phyloP scores from a whole-genome alignment of 805 yeast species.

The Candida easanensis region DNA sequence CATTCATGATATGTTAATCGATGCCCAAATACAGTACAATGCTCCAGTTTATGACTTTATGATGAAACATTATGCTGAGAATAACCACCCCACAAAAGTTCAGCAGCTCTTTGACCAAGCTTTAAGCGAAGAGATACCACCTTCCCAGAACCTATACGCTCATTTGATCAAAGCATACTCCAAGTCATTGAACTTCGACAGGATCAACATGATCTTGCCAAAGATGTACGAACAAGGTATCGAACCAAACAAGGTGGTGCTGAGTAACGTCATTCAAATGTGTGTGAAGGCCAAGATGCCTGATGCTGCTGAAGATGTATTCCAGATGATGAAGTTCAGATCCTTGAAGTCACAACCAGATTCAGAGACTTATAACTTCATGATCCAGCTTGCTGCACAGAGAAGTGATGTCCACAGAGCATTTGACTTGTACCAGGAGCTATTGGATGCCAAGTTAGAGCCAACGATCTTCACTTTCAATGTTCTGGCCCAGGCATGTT shows the following conservation, averaged over 20 bases:
- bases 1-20: slow-evolving; percentile 32
- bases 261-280: slow-evolving; percentile 58
- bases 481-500: slow-evolving; percentile 67
- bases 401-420: slow-evolving; percentile 69
- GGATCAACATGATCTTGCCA: slow-evolving; percentile 16
- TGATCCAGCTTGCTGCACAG: slow-evolving; percentile 64
- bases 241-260: slow-evolving; percentile 44
- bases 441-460: slow-evolving; percentile 38
- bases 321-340: slow-evolving; percentile 82
- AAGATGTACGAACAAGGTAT: slow-evolving; percentile 30
- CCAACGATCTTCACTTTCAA: slow-evolving; percentile 47
- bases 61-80: slow-evolving; percentile 34
- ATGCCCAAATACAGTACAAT: slow-evolving; percentile 29
- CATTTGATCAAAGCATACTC: slow-evolving; percentile 41
- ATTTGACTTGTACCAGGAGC: slow-evolving; percentile 70
- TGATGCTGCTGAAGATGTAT: slow-evolving; percentile 65
- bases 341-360: slow-evolving; percentile 68
- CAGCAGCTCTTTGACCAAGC: slow-evolving; percentile 33
- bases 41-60: slow-evolving; percentile 34
- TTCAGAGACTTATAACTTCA: slow-evolving; percentile 61
- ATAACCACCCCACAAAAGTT: slow-evolving; percentile 26
- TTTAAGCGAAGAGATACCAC: slow-evolving; percentile 22
- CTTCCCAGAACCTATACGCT: slow-evolving; percentile 39
- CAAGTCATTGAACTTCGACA: slow-evolving; percentile 29
- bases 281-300: slow-evolving; percentile 51